Evolutionary conservation across 805 yeast genomes (phyloP).

Genomic region (Candida taoyuanica): DNA sequence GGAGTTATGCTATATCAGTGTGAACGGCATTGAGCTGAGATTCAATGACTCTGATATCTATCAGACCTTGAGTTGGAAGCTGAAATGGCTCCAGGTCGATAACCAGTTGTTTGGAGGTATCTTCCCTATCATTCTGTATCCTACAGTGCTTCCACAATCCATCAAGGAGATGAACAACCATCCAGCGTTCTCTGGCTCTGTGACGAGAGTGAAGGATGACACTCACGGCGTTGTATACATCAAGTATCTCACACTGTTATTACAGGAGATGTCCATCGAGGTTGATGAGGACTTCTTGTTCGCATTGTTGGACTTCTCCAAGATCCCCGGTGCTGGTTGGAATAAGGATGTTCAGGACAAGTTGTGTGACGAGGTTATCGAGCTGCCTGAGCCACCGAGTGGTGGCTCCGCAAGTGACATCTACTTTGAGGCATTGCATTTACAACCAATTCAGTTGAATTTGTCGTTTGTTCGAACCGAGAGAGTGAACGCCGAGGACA

Average conservation of each 20-base stretch:
- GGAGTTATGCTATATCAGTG: conserved; percentile 80
- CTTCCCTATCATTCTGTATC: conserved; percentile 84
- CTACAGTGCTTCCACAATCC: conserved; percentile 83
- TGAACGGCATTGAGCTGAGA: conserved; percentile 74
- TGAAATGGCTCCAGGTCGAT: conserved; percentile 94
- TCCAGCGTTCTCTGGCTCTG: conserved; percentile 84
- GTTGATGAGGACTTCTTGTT: conserved; percentile 90
- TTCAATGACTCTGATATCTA: conserved; percentile 82
- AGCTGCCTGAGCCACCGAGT: conserved; percentile 66
- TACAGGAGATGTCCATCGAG: conserved; percentile 90
- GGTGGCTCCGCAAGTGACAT: conserved; percentile 68
- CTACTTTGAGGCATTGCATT: conserved; percentile 86
- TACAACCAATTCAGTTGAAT: conserved; percentile 88
- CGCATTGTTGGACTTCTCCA: conserved; percentile 74
- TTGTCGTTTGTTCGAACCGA: conserved; percentile 90
- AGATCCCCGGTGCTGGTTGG: conserved; percentile 83
- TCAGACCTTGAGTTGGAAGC: conserved; percentile 71
- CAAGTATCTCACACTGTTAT: conserved; percentile 82
- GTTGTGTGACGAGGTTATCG: conserved; percentile 59
- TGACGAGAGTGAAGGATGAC: conserved; percentile 82
- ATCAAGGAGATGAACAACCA: conserved; percentile 80
- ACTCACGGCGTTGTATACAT: conserved; percentile 85
- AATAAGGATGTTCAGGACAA: conserved; percentile 39
- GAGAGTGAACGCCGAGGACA: conserved; percentile 61
- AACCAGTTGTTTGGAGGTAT: conserved; percentile 86